Evolutionary conservation across 2,329 filamentous ascomycete genomes (phyloP).

Genomic region (Fusarium marasasianum): DNA sequence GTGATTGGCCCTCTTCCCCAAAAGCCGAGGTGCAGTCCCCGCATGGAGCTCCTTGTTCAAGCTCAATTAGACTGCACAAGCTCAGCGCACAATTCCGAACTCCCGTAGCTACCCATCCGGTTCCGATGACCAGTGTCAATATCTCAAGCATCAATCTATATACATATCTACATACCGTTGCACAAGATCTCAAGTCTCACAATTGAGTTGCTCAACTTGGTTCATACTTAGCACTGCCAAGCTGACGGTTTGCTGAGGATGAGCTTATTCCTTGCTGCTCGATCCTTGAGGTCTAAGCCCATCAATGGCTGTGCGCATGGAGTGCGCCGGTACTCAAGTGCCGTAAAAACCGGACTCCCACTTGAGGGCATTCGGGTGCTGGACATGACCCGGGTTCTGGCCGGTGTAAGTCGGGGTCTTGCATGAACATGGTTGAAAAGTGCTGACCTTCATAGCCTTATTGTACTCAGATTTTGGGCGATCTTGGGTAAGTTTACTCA

Average conservation of each 20-base stretch:
- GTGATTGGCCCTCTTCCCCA: constrained; percentile 8
- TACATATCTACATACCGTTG: not conserved
- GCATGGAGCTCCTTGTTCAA: constrained; percentile 14
- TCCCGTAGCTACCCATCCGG: constrained; percentile 17
- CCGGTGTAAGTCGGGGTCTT: constrained; percentile 74
- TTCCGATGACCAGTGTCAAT: constrained; percentile 25
- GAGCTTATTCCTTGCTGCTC: constrained; percentile 28
- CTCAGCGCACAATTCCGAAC: not conserved
- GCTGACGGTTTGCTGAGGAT: constrained; percentile 10
- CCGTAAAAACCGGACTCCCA: constrained; percentile 59
- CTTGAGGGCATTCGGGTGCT: constrained; percentile 88
- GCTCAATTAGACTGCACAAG: constrained; percentile 4
- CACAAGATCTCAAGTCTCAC: not conserved
- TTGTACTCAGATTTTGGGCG: constrained; percentile 95
- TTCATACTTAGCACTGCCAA: not conserved
- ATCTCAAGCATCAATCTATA: not conserved
- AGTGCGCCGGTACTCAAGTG: constrained; percentile 45
- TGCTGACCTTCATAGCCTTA: constrained; percentile 73
- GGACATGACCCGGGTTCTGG: constrained; percentile 96
- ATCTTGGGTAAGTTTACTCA: constrained; percentile 78
- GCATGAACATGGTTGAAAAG: not conserved
- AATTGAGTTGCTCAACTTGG: not conserved
- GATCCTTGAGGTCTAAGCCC: constrained; percentile 31
- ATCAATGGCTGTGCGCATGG: constrained; percentile 29
- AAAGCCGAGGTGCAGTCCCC: constrained; percentile 26